Evolutionary conservation across 2,329 filamentous ascomycete genomes (phyloP).

Genomic region (Ophiostoma tasmaniense): DNA sequence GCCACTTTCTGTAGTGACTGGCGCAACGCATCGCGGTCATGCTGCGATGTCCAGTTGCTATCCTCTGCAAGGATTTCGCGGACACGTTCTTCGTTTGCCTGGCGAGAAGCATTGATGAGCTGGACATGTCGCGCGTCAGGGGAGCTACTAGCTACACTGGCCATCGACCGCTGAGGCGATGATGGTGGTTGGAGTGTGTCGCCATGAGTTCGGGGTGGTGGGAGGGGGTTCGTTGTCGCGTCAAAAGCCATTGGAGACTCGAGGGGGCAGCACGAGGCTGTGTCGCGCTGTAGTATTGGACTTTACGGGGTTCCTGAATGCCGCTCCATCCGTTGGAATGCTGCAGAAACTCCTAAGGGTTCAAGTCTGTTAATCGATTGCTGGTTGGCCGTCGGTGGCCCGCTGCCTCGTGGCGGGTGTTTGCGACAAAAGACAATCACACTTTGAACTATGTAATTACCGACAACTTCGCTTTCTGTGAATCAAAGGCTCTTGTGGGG

Average conservation of each 20-base stretch:
- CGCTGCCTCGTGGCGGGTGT: background rate
- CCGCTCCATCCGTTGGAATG: background rate
- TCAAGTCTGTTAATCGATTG: background rate
- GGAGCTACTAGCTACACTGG: constrained; percentile 32
- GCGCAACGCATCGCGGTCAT: constrained; percentile 31
- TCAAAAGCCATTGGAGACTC: background rate
- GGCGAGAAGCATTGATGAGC: constrained; percentile 30
- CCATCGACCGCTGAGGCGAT: constrained; percentile 10
- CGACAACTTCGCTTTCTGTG: background rate
- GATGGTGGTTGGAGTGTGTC: background rate
- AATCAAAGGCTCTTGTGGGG: background rate
- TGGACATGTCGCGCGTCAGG: constrained; percentile 32
- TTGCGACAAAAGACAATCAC: background rate
- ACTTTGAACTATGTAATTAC: too few relatives aligned
- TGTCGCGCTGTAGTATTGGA: background rate
- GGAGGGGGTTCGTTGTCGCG: background rate
- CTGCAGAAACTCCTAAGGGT: background rate
- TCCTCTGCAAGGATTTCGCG: constrained; percentile 31
- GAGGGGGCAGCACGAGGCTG: background rate
- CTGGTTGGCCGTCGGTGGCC: background rate
- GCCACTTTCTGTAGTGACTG: constrained; percentile 32
- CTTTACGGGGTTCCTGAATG: background rate
- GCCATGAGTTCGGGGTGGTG: background rate
- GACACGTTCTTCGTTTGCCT: constrained; percentile 31
- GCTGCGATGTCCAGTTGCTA: constrained; percentile 27